Percentiles rank a stretch among this genome's conserved stretches.
Conservation (phyloP, 2,329 filamentous ascomycete genomes). For the Trichoderma sp. region DNA sequence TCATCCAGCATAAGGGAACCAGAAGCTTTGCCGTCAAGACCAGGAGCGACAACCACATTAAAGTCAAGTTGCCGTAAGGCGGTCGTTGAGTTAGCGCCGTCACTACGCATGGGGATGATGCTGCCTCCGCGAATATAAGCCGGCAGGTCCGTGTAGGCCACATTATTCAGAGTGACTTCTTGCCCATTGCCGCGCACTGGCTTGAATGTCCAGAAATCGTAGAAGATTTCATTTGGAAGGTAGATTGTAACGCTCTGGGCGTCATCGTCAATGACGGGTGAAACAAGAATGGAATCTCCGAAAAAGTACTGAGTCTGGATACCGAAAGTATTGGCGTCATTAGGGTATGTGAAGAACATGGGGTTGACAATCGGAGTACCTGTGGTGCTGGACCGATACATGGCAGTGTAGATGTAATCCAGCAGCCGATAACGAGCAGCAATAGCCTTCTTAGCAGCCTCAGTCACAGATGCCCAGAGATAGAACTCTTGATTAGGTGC, state of each 20-base stretch:
- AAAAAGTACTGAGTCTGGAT: conserved; percentile 57
- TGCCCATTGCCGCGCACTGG: conserved; percentile 47
- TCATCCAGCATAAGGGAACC: conserved; percentile 79
- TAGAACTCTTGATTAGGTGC: conserved; percentile 66
- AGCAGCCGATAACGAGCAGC: conserved; percentile 71
- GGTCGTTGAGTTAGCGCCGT: conserved; percentile 64
- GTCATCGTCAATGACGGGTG: conserved; percentile 52
- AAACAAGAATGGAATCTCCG: conserved; percentile 52
- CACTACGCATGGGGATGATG: conserved; percentile 63
- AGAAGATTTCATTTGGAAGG: conserved; percentile 56
- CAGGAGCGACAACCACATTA: conserved; percentile 70
- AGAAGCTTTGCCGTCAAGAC: conserved; percentile 61
- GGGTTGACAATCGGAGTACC: conserved; percentile 70
- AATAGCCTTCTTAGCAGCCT: conserved; percentile 70
- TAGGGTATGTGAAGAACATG: conserved; percentile 70
- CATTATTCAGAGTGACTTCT: conserved; percentile 41
- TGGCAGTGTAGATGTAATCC: conserved; percentile 77
- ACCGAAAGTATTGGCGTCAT: conserved; percentile 49
- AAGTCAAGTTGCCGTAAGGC: conserved; percentile 68
- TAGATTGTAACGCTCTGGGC: conserved; percentile 51
- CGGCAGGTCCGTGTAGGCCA: conserved; percentile 58
- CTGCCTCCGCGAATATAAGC: conserved; percentile 68
- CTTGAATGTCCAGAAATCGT: conserved; percentile 55
- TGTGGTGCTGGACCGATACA: conserved; percentile 60
- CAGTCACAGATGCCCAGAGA: conserved; percentile 64